Conservation (phyloP, 2,329 filamentous ascomycete genomes). For the Atkinsonella hypoxylon region DNA sequence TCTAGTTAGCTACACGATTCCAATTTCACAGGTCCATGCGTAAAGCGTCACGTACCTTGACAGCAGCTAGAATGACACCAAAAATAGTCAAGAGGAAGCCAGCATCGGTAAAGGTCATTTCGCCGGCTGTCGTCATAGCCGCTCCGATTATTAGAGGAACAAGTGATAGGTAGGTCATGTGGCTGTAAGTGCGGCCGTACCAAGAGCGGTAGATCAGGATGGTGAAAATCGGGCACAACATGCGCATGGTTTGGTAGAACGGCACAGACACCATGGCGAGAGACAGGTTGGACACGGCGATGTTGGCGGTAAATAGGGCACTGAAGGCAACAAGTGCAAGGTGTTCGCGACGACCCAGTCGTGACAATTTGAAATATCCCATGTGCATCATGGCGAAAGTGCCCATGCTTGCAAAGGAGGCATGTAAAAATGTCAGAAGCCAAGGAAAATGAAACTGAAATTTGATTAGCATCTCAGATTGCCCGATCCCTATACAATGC, state of each 20-base stretch:
- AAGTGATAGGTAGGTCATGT: constrained; percentile 45
- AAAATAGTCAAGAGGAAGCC: constrained; percentile 44
- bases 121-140: constrained; percentile 46
- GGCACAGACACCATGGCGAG: constrained; percentile 50
- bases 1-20: neutral
- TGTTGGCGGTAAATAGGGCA: constrained; percentile 49
- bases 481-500: neutral
- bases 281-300: constrained; percentile 53
- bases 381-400: constrained; percentile 39
- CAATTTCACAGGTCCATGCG: neutral
- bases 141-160: constrained; percentile 49
- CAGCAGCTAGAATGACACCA: constrained; percentile 39
- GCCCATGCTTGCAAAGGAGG: constrained; percentile 44
- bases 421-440: constrained; percentile 47
- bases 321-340: constrained; percentile 46
- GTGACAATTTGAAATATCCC: constrained; percentile 40
- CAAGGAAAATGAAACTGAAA: constrained; percentile 45
- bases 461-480: neutral
- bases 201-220: constrained; percentile 47
- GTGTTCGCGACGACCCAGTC: constrained; percentile 39
- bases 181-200: constrained; percentile 42
- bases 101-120: constrained; percentile 48
- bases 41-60: constrained; percentile 32
- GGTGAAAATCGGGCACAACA: constrained; percentile 49
- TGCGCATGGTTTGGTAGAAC: constrained; percentile 53